A percentile compares a stretch with the other conserved stretches of the same genome.
Conservation (phyloP, 352 stramenopile species). For the Pythium biforme region DNA sequence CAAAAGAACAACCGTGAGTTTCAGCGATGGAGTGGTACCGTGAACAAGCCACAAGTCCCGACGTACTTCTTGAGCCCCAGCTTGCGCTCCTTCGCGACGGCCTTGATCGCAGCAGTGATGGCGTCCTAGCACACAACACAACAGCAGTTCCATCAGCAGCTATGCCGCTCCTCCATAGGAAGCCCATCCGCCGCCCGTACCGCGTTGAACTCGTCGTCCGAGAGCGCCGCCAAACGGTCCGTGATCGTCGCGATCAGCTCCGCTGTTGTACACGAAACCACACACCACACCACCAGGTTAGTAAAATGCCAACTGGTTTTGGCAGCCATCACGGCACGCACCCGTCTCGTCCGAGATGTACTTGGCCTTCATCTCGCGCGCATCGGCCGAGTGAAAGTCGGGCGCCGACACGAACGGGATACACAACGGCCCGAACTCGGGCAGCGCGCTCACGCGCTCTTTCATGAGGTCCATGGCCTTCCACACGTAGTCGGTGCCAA, state of each 20-base stretch:
- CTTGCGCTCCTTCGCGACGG: slow-evolving; percentile 70
- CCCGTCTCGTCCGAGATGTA: slow-evolving; percentile 69
- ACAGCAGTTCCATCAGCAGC: too few species aligned
- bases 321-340: too few species aligned
- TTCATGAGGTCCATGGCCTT: slow-evolving; percentile 82
- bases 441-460: slow-evolving; percentile 75
- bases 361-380: slow-evolving; percentile 64
- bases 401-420: slow-evolving; percentile 68
- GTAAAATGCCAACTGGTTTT: too few species aligned
- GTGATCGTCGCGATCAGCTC: slow-evolving; percentile 56
- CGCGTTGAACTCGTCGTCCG: slow-evolving; percentile 65
- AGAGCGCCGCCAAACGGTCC: slow-evolving; percentile 42
- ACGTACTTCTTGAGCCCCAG: slow-evolving; percentile 80
- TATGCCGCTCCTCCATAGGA: too few species aligned
- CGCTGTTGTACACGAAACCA: slow-evolving; percentile 23
- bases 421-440: slow-evolving; percentile 78
- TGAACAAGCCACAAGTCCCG: too few species aligned
- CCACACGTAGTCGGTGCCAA: slow-evolving; percentile 73
- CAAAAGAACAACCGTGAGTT: slow-evolving; percentile 9
- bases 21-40: neutral
- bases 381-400: slow-evolving; percentile 50
- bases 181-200: slow-evolving; percentile 33
- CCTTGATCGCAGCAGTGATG: slow-evolving; percentile 80
- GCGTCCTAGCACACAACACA: slow-evolving; percentile 63
- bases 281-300: too few species aligned